Base-by-base conservation (phyloP, 352 stramenopile species). In the Pythium brassicae region DNA sequence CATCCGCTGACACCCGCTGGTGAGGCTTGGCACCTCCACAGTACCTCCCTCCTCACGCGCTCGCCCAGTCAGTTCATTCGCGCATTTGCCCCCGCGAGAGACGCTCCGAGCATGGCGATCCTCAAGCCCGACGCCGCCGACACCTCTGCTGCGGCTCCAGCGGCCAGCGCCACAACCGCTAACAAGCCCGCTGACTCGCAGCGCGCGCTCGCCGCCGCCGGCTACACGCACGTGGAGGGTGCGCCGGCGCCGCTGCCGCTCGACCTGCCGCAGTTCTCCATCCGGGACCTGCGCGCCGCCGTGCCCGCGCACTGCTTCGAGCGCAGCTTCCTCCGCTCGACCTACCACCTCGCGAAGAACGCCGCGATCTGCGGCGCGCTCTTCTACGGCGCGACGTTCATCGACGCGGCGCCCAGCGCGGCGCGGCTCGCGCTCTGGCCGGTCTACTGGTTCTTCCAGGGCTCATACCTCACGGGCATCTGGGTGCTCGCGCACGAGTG, bases 401-500 rank as follows among this genome's bases (percentile, higher is more conserved):
- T 97, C 55, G 69, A 84, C 43, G 78, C 69, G 49, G 26, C 44
- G 0, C 58, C 58, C 0, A 26, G n/a, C 12, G 43, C 44, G 17
- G 27, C 53, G 20, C 39, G 42, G 35, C 71, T 69, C 49, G 53
- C 84, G 59, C 80, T 93, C 39, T 99, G 97, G 97, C 80, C 87
- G 4, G 59, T 93, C 45, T 99, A 99, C 78, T 98, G 94, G 75
- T 99, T 98, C 74, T 92, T 96, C 71, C 96, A 98, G 81, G 97
- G 97, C 64, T 97, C 83, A 57, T 98, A 99, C 65, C 76, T 98
- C 50, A 99, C 96, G 43, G 96, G 96, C 46, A 87, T 98, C 39
- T 99, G 96, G 97, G 95, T 99, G 32, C 66, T 99, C 11, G 96
- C 92, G 0, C 97, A 99, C 69, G 97, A 99, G 69, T 99, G 96